phyloP scores from a whole-genome alignment of 306 rosid genomes.

The Rosa multiflora region DNA sequence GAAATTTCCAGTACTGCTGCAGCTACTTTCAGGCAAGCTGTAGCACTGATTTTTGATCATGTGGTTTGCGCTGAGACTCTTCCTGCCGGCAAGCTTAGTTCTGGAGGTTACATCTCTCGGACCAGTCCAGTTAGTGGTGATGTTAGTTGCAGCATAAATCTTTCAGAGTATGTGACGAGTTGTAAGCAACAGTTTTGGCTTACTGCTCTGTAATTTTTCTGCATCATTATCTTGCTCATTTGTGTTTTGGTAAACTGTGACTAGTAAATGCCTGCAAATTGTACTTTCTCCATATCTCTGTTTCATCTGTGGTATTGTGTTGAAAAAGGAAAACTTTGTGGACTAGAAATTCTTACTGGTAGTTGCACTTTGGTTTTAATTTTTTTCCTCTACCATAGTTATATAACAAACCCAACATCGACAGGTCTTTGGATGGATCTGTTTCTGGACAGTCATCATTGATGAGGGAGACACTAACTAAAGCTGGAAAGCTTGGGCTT shows the following conservation, averaged over 20 bases:
- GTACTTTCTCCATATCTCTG: not conserved
- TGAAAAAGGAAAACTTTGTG: not conserved
- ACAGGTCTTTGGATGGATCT: slow-evolving; percentile 71
- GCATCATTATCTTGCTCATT: slow-evolving; percentile 4
- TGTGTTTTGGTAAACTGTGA: slow-evolving; percentile 1
- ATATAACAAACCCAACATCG: slow-evolving; percentile 16
- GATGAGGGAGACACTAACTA: slow-evolving; percentile 71
- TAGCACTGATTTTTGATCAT: slow-evolving; percentile 82
- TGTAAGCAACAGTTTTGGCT: slow-evolving; percentile 7
- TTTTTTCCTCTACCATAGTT: slow-evolving; percentile 25
- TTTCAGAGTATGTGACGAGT: slow-evolving; percentile 58
- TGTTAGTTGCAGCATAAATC: slow-evolving; percentile 72
- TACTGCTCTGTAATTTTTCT: slow-evolving; percentile 16
- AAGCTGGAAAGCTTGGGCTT: slow-evolving; percentile 87
- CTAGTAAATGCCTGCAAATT: not conserved
- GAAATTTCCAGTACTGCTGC: slow-evolving; percentile 87
- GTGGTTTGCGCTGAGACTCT: slow-evolving; percentile 84
- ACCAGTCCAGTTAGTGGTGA: slow-evolving; percentile 74
- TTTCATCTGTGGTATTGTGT: slow-evolving; percentile 1
- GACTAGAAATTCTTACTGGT: slow-evolving; percentile 12
- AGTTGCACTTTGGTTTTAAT: slow-evolving; percentile 20
- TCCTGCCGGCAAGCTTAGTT: slow-evolving; percentile 76
- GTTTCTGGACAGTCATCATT: slow-evolving; percentile 50
- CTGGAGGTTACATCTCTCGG: slow-evolving; percentile 76
- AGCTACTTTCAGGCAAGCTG: slow-evolving; percentile 98